Percentiles rank a stretch among this genome's conserved stretches.
Conservation (phyloP, 768 basidiomycete species). For the Rhizopogon roseolus region DNA sequence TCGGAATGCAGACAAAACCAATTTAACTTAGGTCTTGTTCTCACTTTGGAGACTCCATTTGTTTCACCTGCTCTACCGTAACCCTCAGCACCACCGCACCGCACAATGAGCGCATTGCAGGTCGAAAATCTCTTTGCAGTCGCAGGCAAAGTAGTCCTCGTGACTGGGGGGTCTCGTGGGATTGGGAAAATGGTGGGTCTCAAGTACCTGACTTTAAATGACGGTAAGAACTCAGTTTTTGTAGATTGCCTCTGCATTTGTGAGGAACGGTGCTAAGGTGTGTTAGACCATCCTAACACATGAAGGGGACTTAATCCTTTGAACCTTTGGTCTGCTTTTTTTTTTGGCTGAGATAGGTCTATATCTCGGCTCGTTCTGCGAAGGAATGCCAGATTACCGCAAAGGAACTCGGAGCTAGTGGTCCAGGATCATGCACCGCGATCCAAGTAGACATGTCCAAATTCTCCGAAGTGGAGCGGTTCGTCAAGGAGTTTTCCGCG, state of each 20-base stretch:
- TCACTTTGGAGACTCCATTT: neutral
- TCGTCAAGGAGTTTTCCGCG: constrained; percentile 45
- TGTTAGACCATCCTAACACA: constrained; percentile 1
- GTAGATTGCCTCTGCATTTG: constrained; percentile 61
- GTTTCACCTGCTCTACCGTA: neutral
- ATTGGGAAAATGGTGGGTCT: constrained; percentile 57
- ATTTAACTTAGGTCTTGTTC: neutral
- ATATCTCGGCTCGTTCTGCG: constrained; percentile 56
- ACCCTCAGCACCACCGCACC: neutral
- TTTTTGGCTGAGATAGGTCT: constrained; percentile 34
- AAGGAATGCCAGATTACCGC: constrained; percentile 50
- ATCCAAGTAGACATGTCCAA: constrained; percentile 53
- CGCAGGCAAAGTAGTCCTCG: constrained; percentile 48
- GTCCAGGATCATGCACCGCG: constrained; percentile 49
- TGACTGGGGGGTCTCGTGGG: constrained; percentile 64
- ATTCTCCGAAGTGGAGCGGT: constrained; percentile 45
- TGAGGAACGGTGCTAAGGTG: constrained; percentile 57
- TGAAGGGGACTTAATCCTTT: constrained; percentile 11
- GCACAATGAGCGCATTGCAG: constrained; percentile 33
- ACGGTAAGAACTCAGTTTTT: constrained; percentile 5
- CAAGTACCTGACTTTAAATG: neutral
- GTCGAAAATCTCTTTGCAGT: constrained; percentile 43
- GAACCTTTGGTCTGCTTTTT: neutral
- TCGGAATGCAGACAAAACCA: neutral
- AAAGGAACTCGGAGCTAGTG: constrained; percentile 44